Base-by-base conservation (phyloP, 768 basidiomycete species). In the Tylopilus intermedius region DNA sequence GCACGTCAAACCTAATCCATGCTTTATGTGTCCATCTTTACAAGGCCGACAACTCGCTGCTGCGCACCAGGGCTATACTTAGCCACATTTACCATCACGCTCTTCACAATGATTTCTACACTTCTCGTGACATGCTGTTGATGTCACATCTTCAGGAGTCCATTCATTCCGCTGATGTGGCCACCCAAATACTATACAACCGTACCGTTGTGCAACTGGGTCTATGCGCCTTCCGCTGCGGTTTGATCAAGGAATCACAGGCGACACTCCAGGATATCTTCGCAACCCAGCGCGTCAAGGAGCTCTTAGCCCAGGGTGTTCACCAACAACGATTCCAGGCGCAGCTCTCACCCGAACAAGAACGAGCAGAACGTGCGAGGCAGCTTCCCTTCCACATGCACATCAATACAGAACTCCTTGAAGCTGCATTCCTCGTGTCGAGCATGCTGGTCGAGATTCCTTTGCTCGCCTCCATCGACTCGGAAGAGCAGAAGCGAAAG, bases 351-450 rank as follows among this genome's bases (percentile, higher is more conserved):
- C 92, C 92, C 2, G 96, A 99, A 70, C 96, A 99, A 72, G 96
- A 99, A 69, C 90, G 94, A 66, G 85, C 94, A 3, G 96, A 99
- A 70, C 90, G 94, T 59, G 87, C 93, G 59, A 82, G 96, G 32
- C 92, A 97, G 62, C 79, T 99, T 22, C 96, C 96, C 27, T 99
- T 98, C 86, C 96, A 99, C 71, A 90, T 98, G 88, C 96, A 99
- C 71, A 94, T 98, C 72, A 99, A 98, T 74, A 92, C 96, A 13
- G 96, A 98, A 71, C 78, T 99, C 8, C 76, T 98, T 50, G 96
- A 98, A 71, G 94, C 94, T 18, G 96, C 93, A 1, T 99, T 98
- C 77, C 79, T 99, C 40, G 94, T 96, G 15, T 94, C 92, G 14
- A 97, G 94, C 73, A 99, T 99, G 96, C 80, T 99, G 35, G 88